Conservation (phyloP, 1,284 basidiomycete genomes). For the Meira nashicola region DNA sequence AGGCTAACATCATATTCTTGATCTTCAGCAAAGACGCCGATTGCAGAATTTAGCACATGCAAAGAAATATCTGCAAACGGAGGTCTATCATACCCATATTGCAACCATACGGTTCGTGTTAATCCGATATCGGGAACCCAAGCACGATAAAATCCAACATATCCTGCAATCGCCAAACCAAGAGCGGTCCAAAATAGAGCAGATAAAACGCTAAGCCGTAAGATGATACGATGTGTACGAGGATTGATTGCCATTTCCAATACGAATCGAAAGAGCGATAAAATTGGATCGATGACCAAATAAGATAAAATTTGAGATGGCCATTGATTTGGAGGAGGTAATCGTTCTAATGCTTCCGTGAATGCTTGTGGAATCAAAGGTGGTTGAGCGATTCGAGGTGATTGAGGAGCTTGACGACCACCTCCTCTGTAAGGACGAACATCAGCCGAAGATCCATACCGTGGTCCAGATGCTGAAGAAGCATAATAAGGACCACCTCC, state of each 20-base stretch:
- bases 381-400: slow-evolving; percentile 7
- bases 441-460: neutral
- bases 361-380: slow-evolving; percentile 9
- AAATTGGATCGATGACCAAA: slow-evolving; percentile 26
- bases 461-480: neutral
- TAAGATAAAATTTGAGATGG: slow-evolving; percentile 25
- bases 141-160: slow-evolving; percentile 47
- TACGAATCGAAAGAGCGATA: slow-evolving; percentile 19
- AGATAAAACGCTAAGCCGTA: slow-evolving; percentile 39
- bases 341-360: slow-evolving; percentile 17
- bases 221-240: slow-evolving; percentile 41
- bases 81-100: slow-evolving; percentile 25
- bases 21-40: slow-evolving; percentile 37
- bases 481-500: no score
- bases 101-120: slow-evolving; percentile 40
- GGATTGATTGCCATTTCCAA: slow-evolving; percentile 40
- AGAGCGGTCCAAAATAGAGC: slow-evolving; percentile 39
- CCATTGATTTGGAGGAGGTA: slow-evolving; percentile 35
- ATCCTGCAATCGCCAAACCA: slow-evolving; percentile 37
- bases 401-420: neutral
- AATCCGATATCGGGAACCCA: slow-evolving; percentile 47
- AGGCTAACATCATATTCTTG: slow-evolving; percentile 49
- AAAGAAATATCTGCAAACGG: slow-evolving; percentile 15
- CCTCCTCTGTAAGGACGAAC: neutral
- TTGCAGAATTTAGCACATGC: neutral